Evolutionary conservation across 2,329 filamentous ascomycete genomes (phyloP), one percentile per base, ranked within the genome.

Genomic region (Fusarium chuoi): DNA sequence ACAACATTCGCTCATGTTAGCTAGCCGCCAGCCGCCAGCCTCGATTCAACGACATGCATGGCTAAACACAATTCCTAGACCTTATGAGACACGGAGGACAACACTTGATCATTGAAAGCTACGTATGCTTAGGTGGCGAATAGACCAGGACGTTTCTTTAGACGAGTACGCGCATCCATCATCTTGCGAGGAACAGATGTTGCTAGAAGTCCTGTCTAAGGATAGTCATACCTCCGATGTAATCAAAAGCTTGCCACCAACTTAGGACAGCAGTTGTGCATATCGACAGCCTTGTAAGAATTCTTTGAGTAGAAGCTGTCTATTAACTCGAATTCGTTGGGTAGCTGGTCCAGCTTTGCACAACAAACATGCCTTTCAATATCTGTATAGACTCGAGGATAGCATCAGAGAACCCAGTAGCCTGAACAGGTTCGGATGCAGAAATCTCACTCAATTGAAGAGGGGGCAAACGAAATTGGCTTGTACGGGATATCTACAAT

Each of bases 61-160:
- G 66, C 49, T 49, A 33, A 41, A 70, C 30, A 41, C 49, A 35
- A 36, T 49, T 30, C 22, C 26, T 44, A 57, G 26, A n/a, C 35
- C 35, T 38, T 64, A 41, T 22, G 12, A 38, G 58, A 48, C 24
- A 51, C 35, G 35, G 26, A 42, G 18, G 56, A 24, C 20, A 61
- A 24, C 59, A 28, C 39, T 42, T 51, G 33, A 30, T 56, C 41
- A 46, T 24, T 39, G n/a, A 35, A 28, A 33, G 51, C 54, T 68
- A 42, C 38, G 35, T 44, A 57, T 13, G 38, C 48, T 28, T 13
- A 13, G 33, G 71, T 74, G 71, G 71, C 71, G 64, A 74, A 72
- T 39, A 30, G 44, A 36, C n/a, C 41, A 51, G 26, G 17, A 42
- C 36, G 49, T 26, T 63, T 38, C 22, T 26, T 59, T 24, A 24